Conservation (phyloP, 2,329 filamentous ascomycete species). For the Xylaria sp. region DNA sequence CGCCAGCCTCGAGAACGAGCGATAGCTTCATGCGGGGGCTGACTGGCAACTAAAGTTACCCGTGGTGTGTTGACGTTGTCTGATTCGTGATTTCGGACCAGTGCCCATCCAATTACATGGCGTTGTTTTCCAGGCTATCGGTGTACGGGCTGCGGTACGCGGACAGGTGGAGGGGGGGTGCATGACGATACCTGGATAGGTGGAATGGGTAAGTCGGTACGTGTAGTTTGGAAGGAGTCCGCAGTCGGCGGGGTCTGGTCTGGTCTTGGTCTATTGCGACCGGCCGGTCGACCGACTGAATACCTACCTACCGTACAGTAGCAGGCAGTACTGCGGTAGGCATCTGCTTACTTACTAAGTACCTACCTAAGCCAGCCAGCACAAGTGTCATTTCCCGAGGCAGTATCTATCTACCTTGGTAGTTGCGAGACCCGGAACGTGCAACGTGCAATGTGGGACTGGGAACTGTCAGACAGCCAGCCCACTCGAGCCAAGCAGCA, state of each 20-base stretch:
- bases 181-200: not conserved
- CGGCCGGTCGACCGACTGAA: not conserved
- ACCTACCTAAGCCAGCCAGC: too few relatives aligned
- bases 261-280: not conserved
- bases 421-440: too few relatives aligned
- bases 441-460: too few relatives aligned
- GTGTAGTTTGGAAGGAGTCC: constrained; percentile 15
- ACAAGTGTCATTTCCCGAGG: too few relatives aligned
- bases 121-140: constrained; percentile 12
- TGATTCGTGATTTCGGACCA: constrained; percentile 44
- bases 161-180: not conserved
- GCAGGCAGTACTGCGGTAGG: not conserved
- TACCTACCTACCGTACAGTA: not conserved
- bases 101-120: constrained; percentile 21
- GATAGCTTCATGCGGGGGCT: not conserved
- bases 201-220: too few relatives aligned
- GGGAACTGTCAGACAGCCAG: constrained; percentile 1
- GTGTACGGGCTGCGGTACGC: constrained; percentile 21
- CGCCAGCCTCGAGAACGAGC: not conserved
- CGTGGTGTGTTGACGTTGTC: constrained; percentile 47
- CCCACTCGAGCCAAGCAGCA: constrained; percentile 1
- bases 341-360: not conserved
- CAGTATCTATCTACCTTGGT: too few relatives aligned
- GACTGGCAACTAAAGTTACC: constrained; percentile 31
- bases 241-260: constrained; percentile 18